A percentile compares a stretch with the other conserved stretches of the same genome.
Conservation (phyloP, 2,329 filamentous ascomycete genomes). For the Drechslerella dactyloides region DNA sequence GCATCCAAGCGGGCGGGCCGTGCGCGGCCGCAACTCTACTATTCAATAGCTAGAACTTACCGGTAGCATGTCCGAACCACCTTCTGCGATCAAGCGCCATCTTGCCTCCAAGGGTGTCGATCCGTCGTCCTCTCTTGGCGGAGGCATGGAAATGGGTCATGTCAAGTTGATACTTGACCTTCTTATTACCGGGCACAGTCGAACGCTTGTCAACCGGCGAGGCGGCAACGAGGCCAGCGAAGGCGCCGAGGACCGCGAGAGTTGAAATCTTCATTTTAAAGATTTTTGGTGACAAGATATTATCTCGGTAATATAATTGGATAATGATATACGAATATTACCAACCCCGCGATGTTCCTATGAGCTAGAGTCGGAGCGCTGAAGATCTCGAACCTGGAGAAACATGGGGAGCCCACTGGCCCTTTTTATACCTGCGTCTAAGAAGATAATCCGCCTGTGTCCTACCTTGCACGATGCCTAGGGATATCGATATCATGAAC, state of each 20-base stretch:
- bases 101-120: constrained; percentile 47
- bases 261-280: constrained; percentile 49
- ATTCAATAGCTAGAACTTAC: constrained; percentile 21
- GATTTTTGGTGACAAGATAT: constrained; percentile 4
- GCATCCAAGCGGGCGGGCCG: constrained; percentile 21
- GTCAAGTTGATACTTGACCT: constrained; percentile 49
- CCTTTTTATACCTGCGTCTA: constrained; percentile 34
- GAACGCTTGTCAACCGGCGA: constrained; percentile 41
- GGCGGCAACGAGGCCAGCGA: constrained; percentile 41
- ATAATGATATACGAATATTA: constrained; percentile 11
- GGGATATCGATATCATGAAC: constrained; percentile 25
- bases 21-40: too few species aligned
- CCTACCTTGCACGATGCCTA: constrained; percentile 2
- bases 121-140: constrained; percentile 48
- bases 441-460: neutral
- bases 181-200: constrained; percentile 41
- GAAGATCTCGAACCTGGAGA: constrained; percentile 42
- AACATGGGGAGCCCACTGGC: constrained; percentile 48
- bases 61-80: constrained; percentile 48
- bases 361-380: constrained; percentile 9
- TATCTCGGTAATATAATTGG: too few species aligned
- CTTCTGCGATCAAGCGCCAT: constrained; percentile 36
- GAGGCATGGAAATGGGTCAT: constrained; percentile 49
- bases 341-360: constrained; percentile 22
- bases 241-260: constrained; percentile 27